These are phyloP conservation scores for Fusarium albidum DNA, from an alignment of 2,329 filamentous ascomycete species.

Conservation along the genomic window DNA sequence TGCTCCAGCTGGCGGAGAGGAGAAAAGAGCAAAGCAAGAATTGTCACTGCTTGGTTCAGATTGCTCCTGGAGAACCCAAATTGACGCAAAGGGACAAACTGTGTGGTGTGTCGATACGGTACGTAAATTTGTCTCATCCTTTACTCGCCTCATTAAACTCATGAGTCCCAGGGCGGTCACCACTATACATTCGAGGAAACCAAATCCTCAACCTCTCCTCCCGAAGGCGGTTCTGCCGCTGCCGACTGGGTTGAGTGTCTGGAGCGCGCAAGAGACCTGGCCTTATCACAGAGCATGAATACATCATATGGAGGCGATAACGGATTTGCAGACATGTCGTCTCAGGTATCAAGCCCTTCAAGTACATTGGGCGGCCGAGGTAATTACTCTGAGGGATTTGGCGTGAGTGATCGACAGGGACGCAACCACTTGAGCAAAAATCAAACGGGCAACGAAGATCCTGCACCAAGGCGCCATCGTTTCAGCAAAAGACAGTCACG, in stretches of 20 bases:
- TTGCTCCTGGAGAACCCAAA: constrained; percentile 79
- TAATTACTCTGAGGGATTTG: constrained; percentile 61
- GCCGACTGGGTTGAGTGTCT: constrained; percentile 94
- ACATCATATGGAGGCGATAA: constrained; percentile 73
- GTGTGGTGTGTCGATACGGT: constrained; percentile 95
- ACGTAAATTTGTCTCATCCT: constrained; percentile 53
- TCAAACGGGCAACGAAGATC: constrained; percentile 63
- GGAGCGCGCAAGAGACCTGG: constrained; percentile 86
- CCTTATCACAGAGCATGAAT: constrained; percentile 73
- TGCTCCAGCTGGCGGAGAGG: constrained; percentile 89
- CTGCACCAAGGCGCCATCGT: constrained; percentile 64
- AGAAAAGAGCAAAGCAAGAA: constrained; percentile 94
- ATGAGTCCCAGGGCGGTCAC: constrained; percentile 74
- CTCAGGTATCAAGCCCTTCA: constrained; percentile 77
- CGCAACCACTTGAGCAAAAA: constrained; percentile 68
- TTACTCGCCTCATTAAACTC: not conserved
- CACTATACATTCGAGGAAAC: constrained; percentile 94
- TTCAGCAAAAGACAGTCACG: constrained; percentile 96
- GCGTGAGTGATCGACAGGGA: constrained; percentile 59
- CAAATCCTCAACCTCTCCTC: constrained; percentile 67
- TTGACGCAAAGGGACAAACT: constrained; percentile 86
- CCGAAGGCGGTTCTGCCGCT: constrained; percentile 72
- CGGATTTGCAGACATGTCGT: constrained; percentile 73
- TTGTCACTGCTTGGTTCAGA: constrained; percentile 82
- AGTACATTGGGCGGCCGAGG: constrained; percentile 72